Base-by-base conservation (phyloP, 441 rosid genomes). In the Isatis lusitanica region DNA sequence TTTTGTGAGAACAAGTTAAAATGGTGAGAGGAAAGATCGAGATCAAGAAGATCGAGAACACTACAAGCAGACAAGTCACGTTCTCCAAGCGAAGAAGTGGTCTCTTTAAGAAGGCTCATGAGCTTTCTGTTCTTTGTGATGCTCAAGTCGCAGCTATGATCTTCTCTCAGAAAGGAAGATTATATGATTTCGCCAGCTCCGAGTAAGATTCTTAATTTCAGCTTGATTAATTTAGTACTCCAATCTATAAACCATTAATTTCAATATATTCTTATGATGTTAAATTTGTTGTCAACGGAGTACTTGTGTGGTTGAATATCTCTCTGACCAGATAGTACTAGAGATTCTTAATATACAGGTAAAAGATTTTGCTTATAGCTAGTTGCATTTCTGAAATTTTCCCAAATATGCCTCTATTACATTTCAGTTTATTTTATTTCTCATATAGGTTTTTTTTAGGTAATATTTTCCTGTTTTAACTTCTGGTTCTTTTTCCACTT, bases 11-110 rank as follows among this genome's bases (percentile, higher is more conserved):
- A 36, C 13, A 38, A 17, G 4, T 18, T 59, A 53, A 38, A 46
- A 89, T 89, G 94, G 89, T 80, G 84, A 86, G 90, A 73, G 88
- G 94, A 18, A 89, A 86, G 80, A 69, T 87, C 67, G 70, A 85
- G 81, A 82, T 87, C 86, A 87, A 78, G 79, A 79, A 71, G 79
- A 87, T 88, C 17, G 92, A 87, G 79, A 89, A 87, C 38, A 60
- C 44, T 3, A 76, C 87, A 5, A 87, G 89, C 81, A 66, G 90
- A 81, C 92, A 87, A 80, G 90, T 84, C 68, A 87, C 90, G 42
- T 89, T 89, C 61, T 84, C 86, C 0, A 87, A 89, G 75, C 80
- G 92, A 26, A 84, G 90, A 58, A 85, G 47, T 5, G 93, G 93
- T 66, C 81, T 90, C 44, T 50, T 88, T 79, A 90, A 90, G 86